Percentiles rank a stretch among this genome's conserved stretches.
These are phyloP conservation scores for Nemania sp. DNA, from an alignment of 2,329 filamentous ascomycete genomes.

Conservation along the genomic window DNA sequence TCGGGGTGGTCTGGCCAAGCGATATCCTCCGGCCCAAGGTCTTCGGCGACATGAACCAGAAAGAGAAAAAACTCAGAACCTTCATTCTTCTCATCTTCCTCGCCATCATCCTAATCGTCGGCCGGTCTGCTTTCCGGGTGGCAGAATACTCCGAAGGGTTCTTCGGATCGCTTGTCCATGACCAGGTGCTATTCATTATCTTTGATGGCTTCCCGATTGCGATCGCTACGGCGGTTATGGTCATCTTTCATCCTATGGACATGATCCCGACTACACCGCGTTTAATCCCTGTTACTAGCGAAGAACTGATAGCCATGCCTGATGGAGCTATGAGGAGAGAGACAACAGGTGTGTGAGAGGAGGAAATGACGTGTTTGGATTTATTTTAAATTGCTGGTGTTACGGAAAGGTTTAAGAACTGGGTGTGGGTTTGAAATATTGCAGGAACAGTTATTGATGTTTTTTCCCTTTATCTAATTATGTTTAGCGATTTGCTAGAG, in stretches of 20 bases:
- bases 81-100: background rate
- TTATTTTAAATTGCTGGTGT: too few relatives aligned
- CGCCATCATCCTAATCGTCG: background rate
- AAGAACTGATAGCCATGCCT: background rate
- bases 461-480: too few relatives aligned
- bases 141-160: background rate
- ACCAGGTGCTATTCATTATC: background rate
- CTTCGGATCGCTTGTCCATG: background rate
- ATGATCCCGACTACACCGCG: background rate
- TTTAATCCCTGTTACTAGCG: background rate
- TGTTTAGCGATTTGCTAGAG: too few relatives aligned
- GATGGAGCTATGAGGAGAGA: background rate
- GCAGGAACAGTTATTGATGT: too few relatives aligned
- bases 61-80: background rate
- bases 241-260: background rate
- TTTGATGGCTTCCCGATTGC: conserved; percentile 1
- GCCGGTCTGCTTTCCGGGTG: background rate
- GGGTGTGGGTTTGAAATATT: too few relatives aligned
- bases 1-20: background rate
- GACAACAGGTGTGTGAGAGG: background rate
- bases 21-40: background rate
- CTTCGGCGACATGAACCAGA: background rate
- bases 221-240: background rate
- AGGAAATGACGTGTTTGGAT: background rate
- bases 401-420: too few relatives aligned